A percentile compares a stretch with the other conserved stretches of the same genome.
Conservation (phyloP, 306 rosid species). For the Cicer cuneatum region DNA sequence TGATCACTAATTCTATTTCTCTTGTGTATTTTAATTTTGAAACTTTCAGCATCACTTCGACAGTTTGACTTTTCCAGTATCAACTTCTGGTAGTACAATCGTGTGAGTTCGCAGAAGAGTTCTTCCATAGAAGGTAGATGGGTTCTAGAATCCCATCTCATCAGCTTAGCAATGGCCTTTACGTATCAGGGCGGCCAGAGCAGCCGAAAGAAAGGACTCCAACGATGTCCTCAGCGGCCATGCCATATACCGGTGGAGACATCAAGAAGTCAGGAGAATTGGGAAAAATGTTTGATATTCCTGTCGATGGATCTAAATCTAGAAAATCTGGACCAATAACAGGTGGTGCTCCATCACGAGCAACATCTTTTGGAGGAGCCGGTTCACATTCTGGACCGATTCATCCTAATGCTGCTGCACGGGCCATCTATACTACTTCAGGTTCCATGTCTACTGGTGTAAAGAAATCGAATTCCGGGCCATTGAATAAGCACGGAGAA, state of each 20-base stretch:
- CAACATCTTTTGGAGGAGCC: constrained; percentile 91
- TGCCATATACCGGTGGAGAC: constrained; percentile 99
- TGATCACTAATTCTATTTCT: constrained; percentile 29
- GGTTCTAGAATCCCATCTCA: constrained; percentile 96
- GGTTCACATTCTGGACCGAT: constrained; percentile 97
- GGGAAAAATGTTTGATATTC: constrained; percentile 98
- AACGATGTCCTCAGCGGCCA: constrained; percentile 81
- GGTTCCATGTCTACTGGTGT: constrained; percentile 76
- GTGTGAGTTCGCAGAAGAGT: constrained; percentile 33
- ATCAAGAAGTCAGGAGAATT: constrained; percentile 91
- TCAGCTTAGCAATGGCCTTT: constrained; percentile 98
- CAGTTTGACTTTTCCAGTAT: constrained; percentile 27
- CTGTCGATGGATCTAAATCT: constrained; percentile 87
- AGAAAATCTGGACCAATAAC: constrained; percentile 93
- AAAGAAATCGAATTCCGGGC: constrained; percentile 94
- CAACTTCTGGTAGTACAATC: constrained; percentile 30
- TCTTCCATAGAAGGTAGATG: constrained; percentile 61
- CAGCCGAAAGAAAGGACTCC: constrained; percentile 97
- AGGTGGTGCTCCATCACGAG: constrained; percentile 71
- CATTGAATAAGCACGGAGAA: constrained; percentile 92
- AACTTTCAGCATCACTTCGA: constrained; percentile 43
- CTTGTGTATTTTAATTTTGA: constrained; percentile 8
- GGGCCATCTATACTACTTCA: constrained; percentile 73
- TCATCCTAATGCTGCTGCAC: constrained; percentile 70
- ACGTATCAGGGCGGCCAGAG: constrained; percentile 97